These are phyloP conservation scores for Dictyophora rubrovolvata DNA, from an alignment of 768 basidiomycete species.

Conservation along the genomic window DNA sequence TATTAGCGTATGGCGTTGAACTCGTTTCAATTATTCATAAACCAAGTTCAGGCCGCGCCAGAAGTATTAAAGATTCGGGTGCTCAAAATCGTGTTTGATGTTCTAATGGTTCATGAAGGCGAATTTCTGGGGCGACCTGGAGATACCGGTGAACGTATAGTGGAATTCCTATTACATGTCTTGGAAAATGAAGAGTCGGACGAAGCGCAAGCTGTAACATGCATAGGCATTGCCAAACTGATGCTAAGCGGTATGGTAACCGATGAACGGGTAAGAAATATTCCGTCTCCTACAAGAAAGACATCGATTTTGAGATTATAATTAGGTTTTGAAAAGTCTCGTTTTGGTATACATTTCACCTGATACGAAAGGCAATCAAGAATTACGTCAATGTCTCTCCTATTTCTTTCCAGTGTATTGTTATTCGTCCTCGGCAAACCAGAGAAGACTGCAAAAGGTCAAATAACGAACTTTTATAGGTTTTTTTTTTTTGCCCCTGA, in stretches of 20 bases:
- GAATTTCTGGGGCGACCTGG: constrained; percentile 43
- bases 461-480: constrained; percentile 18
- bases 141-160: constrained; percentile 37
- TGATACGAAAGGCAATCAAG: constrained; percentile 69
- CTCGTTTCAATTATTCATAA: constrained; percentile 72
- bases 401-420: constrained; percentile 85
- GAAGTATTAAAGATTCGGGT: constrained; percentile 57
- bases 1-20: constrained; percentile 36
- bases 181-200: constrained; percentile 46
- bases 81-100: constrained; percentile 78
- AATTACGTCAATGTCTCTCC: constrained; percentile 74
- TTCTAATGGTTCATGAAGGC: constrained; percentile 74
- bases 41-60: constrained; percentile 57
- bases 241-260: constrained; percentile 66
- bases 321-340: constrained; percentile 39
- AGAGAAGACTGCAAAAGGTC: constrained; percentile 60
- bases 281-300: background rate
- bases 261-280: constrained; percentile 50
- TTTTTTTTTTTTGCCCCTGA: background rate
- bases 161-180: constrained; percentile 54
- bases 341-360: constrained; percentile 67
- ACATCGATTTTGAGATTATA: background rate
- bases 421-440: constrained; percentile 68
- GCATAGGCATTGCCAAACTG: constrained; percentile 79
- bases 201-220: constrained; percentile 60